Conservation (phyloP, 2,329 filamentous ascomycete genomes). For the Cladorrhinum sp. region DNA sequence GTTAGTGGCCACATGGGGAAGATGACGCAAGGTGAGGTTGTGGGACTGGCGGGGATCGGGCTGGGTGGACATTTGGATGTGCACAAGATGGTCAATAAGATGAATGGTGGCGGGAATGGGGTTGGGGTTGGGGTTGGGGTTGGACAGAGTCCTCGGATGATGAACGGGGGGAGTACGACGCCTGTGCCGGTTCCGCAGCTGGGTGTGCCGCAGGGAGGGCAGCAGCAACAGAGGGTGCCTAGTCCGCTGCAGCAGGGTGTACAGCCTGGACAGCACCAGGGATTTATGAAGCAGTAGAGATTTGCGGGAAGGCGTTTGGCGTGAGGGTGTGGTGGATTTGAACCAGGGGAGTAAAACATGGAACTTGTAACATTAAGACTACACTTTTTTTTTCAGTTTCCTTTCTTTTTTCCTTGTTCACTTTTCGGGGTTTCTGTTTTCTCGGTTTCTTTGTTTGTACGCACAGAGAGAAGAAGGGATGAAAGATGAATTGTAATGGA, state of each 20-base stretch:
- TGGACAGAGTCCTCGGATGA: not conserved
- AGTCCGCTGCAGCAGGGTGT: conserved; percentile 5
- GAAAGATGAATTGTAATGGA: not conserved
- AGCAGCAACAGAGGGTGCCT: not conserved
- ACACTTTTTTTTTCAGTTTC: no score
- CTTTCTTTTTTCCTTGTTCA: no score
- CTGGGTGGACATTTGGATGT: conserved; percentile 35
- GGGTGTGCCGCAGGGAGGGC: not conserved
- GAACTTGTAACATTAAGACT: no score
- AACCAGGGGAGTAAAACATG: no score
- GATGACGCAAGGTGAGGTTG: conserved; percentile 46
- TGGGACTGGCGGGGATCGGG: conserved; percentile 39
- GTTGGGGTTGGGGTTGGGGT: no score
- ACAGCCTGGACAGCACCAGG: not conserved
- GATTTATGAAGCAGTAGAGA: not conserved
- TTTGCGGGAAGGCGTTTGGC: no score
- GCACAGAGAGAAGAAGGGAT: not conserved
- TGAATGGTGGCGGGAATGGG: not conserved
- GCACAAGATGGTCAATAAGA: conserved; percentile 30
- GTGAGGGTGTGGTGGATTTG: no score
- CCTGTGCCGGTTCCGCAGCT: conserved; percentile 1
- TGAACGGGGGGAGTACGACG: not conserved
- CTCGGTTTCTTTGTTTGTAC: not conserved
- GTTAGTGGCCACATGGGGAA: conserved; percentile 41
- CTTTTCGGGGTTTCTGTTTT: not conserved